A percentile compares a stretch with the other conserved stretches of the same genome.
These are phyloP conservation scores for Aspergillus udagawae DNA, from an alignment of 2,329 filamentous ascomycete species.

Conservation along the genomic window DNA sequence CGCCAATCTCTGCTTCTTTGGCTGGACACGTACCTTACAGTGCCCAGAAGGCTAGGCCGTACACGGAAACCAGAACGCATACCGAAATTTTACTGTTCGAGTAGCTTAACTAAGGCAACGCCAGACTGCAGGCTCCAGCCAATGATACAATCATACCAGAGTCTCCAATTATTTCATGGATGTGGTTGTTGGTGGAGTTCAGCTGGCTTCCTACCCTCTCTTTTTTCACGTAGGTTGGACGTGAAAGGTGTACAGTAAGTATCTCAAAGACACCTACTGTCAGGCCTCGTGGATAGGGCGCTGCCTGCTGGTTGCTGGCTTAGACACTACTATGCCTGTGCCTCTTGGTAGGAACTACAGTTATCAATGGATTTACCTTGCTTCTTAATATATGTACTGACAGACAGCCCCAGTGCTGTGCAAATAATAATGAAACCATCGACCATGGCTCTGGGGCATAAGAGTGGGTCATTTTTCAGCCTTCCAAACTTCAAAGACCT, in stretches of 20 bases:
- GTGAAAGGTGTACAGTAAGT: neutral
- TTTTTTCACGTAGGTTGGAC: neutral
- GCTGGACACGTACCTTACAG: neutral
- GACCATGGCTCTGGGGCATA: constrained; percentile 1
- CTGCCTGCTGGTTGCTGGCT: too few species aligned
- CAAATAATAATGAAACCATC: neutral
- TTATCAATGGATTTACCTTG: neutral
- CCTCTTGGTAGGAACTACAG: neutral
- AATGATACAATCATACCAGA: constrained; percentile 4
- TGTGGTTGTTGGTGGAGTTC: constrained; percentile 7
- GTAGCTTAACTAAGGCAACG: neutral
- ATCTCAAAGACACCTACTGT: neutral
- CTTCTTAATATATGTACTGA: neutral
- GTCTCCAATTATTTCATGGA: constrained; percentile 9
- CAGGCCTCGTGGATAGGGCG: neutral
- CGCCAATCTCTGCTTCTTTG: neutral
- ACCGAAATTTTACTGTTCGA: neutral
- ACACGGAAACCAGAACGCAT: neutral
- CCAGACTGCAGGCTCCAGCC: constrained; percentile 3
- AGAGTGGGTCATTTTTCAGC: neutral
- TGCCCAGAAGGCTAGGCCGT: neutral
- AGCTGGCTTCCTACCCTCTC: neutral
- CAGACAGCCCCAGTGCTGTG: neutral
- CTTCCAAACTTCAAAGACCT: neutral
- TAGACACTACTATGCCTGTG: neutral